phyloP scores from a whole-genome alignment of 2,329 filamentous ascomycete species.

The Paecilomyces dactylethromorphus region DNA sequence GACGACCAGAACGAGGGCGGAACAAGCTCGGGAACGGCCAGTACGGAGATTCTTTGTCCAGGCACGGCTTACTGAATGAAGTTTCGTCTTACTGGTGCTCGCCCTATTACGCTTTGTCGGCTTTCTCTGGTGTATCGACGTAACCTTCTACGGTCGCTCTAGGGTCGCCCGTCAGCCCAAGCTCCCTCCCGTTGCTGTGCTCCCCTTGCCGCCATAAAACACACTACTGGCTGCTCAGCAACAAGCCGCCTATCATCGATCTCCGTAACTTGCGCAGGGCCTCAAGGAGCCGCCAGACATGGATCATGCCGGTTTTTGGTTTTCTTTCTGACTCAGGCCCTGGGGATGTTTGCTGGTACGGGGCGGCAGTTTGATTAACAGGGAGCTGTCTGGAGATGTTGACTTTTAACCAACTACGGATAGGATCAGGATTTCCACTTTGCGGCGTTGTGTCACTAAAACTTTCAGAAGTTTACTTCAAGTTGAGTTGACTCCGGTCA shows the following conservation, averaged over 20 bases:
- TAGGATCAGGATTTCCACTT: background rate
- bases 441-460: too few species aligned
- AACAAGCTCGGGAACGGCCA: slow-evolving; percentile 1
- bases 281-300: slow-evolving; percentile 5
- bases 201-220: slow-evolving; percentile 30
- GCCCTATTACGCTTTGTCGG: background rate
- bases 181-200: slow-evolving; percentile 23
- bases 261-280: slow-evolving; percentile 10
- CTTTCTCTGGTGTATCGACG: background rate
- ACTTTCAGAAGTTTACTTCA: background rate
- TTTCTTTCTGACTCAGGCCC: background rate
- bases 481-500: background rate
- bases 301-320: slow-evolving; percentile 17
- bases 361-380: background rate
- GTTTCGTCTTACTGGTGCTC: background rate
- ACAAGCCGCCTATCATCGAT: slow-evolving; percentile 25
- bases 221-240: slow-evolving; percentile 25
- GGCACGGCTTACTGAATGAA: background rate
- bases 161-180: background rate
- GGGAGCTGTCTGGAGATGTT: background rate
- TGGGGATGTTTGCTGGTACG: background rate
- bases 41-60: background rate
- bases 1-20: slow-evolving; percentile 6
- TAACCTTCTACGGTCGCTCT: background rate
- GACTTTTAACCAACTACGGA: too few species aligned